A percentile compares a stretch with the other conserved stretches of the same genome.
Evolutionary conservation across 2,329 filamentous ascomycete species (phyloP).

Genomic region (Ceratocystis cubensis): DNA sequence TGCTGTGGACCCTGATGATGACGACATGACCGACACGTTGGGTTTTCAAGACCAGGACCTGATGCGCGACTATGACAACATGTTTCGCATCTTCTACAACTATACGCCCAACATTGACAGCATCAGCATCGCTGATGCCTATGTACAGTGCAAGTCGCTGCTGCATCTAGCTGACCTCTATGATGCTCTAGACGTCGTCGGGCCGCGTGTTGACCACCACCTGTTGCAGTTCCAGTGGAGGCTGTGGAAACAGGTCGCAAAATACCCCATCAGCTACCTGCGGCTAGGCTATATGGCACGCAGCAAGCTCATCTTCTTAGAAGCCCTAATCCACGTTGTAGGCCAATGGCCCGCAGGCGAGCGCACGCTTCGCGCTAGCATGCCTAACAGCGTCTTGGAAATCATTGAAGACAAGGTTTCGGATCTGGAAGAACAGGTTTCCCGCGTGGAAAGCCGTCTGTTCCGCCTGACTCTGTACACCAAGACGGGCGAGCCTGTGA

Average conservation of each 20-base stretch:
- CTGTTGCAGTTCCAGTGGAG: slow-evolving; percentile 80
- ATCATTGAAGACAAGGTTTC: slow-evolving; percentile 92
- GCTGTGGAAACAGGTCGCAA: slow-evolving; percentile 91
- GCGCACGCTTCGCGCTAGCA: slow-evolving; percentile 58
- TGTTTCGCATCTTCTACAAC: slow-evolving; percentile 95
- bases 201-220: slow-evolving; percentile 84
- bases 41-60: slow-evolving; percentile 58
- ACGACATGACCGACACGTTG: slow-evolving; percentile 32
- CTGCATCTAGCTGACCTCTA: slow-evolving; percentile 87
- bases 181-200: slow-evolving; percentile 76
- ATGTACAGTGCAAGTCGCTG: slow-evolving; percentile 85
- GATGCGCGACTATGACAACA: slow-evolving; percentile 85
- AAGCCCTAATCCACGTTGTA: slow-evolving; percentile 86
- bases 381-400: slow-evolving; percentile 68
- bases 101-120: slow-evolving; percentile 69
- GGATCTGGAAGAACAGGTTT: slow-evolving; percentile 72
- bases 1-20: slow-evolving; percentile 22
- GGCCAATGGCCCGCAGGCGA: slow-evolving; percentile 83
- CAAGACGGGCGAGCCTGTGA: slow-evolving; percentile 67
- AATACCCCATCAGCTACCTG: slow-evolving; percentile 86
- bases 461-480: slow-evolving; percentile 73
- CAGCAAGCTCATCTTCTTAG: slow-evolving; percentile 70
- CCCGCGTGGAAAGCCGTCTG: slow-evolving; percentile 65
- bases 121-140: slow-evolving; percentile 82
- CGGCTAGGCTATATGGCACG: slow-evolving; percentile 78